phyloP scores from a whole-genome alignment of 345 rosid genomes.

The Arabidopsis suecica region DNA sequence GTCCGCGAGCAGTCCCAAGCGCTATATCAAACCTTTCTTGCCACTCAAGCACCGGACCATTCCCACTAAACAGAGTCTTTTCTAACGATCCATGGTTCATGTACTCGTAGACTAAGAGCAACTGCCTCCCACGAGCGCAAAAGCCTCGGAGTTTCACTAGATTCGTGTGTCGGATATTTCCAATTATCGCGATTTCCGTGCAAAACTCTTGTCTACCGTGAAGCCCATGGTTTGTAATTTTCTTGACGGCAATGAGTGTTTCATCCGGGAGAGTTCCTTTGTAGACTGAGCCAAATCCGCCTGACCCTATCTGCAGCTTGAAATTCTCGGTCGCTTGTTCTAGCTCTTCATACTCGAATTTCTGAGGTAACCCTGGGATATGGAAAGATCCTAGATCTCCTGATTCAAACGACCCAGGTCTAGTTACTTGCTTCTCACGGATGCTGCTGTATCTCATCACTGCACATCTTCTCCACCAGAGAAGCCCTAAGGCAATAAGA shows the following conservation, averaged over 20 bases:
- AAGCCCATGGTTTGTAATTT: conserved; percentile 61
- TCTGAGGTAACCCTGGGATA: conserved; percentile 77
- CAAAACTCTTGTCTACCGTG: conserved; percentile 80
- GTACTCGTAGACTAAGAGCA: conserved; percentile 75
- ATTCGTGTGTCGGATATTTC: conserved; percentile 77
- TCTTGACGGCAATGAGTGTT: conserved; percentile 69
- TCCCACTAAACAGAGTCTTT: conserved; percentile 50
- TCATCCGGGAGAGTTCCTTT: conserved; percentile 61
- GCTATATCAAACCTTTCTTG: conserved; percentile 76
- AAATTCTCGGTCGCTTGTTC: conserved; percentile 70
- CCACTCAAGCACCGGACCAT: conserved; percentile 69
- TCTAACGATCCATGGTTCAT: conserved; percentile 78
- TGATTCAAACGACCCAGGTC: conserved; percentile 49
- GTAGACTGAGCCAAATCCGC: conserved; percentile 81
- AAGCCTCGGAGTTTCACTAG: conserved; percentile 81
- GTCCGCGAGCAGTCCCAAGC: conserved; percentile 79
- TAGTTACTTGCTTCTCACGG: conserved; percentile 50
- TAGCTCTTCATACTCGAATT: conserved; percentile 66
- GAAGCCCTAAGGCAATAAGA: conserved; percentile 48
- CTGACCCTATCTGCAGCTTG: conserved; percentile 64
- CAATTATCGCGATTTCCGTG: conserved; percentile 75
- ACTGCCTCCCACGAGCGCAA: conserved; percentile 67
- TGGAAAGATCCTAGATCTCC: conserved; percentile 70
- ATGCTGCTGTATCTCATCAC: conserved; percentile 42
- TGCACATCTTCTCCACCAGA: conserved; percentile 65